Percentiles rank a stretch among this genome's conserved stretches.
Evolutionary conservation across 2,329 filamentous ascomycete genomes (phyloP).

Genomic region (Calonectria hongkongensis): DNA sequence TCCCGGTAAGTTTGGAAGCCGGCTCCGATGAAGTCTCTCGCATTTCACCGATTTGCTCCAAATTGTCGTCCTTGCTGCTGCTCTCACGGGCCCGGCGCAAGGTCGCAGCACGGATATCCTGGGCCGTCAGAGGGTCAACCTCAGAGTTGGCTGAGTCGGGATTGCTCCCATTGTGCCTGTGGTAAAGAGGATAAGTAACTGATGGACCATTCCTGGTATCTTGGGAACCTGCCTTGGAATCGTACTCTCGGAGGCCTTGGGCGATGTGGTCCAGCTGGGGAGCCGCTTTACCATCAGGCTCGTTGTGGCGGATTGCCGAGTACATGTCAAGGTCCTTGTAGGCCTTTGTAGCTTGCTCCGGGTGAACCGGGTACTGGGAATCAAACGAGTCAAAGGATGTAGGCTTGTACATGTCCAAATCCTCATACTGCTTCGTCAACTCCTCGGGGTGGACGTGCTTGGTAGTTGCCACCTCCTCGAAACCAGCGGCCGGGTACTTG

Average conservation of each 20-base stretch:
- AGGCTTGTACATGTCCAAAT: conserved; percentile 64
- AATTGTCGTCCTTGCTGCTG: conserved; percentile 45
- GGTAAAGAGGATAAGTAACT: conserved; percentile 51
- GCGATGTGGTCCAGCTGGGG: conserved; percentile 58
- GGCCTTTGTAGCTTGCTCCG: conserved; percentile 60
- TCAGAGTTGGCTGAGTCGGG: conserved; percentile 46
- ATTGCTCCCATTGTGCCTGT: conserved; percentile 47
- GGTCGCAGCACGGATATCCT: conserved; percentile 58
- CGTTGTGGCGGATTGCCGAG: conserved; percentile 59
- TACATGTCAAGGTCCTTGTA: conserved; percentile 66
- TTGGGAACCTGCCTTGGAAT: conserved; percentile 58
- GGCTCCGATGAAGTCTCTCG: conserved; percentile 28
- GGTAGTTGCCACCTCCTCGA: conserved; percentile 52
- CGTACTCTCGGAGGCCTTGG: conserved; percentile 62
- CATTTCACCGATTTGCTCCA: conserved; percentile 37
- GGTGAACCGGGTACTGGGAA: conserved; percentile 54
- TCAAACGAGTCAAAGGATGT: conserved; percentile 55
- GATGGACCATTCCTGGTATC: conserved; percentile 49
- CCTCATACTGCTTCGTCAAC: conserved; percentile 62
- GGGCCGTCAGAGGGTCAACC: conserved; percentile 54
- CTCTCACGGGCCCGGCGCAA: conserved; percentile 53
- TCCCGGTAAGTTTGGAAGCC: conserved; percentile 64
- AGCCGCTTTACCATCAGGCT: conserved; percentile 57
- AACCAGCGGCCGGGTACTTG: conserved; percentile 57
- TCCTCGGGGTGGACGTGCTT: conserved; percentile 62